Evolutionary conservation across 805 yeast genomes (phyloP), one percentile per base, ranked within the genome.

Genomic region (Huiozyma naganishii): DNA sequence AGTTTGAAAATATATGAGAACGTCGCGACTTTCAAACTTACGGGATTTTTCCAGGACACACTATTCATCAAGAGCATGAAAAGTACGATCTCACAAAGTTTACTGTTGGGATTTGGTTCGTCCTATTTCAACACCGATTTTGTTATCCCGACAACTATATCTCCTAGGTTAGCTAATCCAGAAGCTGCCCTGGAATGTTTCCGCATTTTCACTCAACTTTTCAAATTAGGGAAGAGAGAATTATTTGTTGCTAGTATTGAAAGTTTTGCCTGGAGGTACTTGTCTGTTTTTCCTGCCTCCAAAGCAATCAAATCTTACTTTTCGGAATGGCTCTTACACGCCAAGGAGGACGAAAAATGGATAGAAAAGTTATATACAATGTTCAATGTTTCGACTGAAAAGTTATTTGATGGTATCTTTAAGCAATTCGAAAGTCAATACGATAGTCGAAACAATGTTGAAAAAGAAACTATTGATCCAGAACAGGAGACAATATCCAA

Each of bases 251-350:
- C 64, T 10, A 71, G 69, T 1, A 56, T 79, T 6, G 78, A 77
- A 36, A 70, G 66, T 37, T 65, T 74, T 28, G 62, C 81, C 6
- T 85, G 92, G 92, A 65, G 77, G 7, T 75, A 69, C 32, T 71
- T 66, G 48, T 78, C 70, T 63, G 64, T 56, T 9, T 58, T 62
- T 10, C 76, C 79, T 4, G 47, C 60, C 2, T 73, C 77, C 37
- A 50, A 49, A 1, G 70, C 68, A 6, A 56, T 82, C 13, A 57
- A 66, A 29, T 59, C 63, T 3, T 64, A 82, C 40, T 67, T 84
- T 9, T 58, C 54, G 11, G 71, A 75, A 12, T 84, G 92, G 90
- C 59, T 83, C 38, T 76, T 74, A 12, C 69, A 74, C 27, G 70
- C 73, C 2, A 64, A 58, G 5, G 68, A 65, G 29, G 48, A 66